phyloP scores from a whole-genome alignment of 768 basidiomycete species.

The Boletellus emodensis region DNA sequence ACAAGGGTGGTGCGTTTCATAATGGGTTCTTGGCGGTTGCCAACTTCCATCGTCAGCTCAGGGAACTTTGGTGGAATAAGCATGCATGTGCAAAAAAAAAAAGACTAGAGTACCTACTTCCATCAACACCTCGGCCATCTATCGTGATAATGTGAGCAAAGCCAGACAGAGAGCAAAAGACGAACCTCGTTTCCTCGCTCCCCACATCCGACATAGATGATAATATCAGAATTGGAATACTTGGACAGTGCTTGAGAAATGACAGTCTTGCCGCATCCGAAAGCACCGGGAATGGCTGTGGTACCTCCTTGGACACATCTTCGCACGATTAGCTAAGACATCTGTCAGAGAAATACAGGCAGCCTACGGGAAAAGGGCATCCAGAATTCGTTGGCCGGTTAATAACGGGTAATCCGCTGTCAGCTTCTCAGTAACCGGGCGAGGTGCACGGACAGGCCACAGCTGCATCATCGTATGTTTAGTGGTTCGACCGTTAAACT shows the following conservation, averaged over 20 bases:
- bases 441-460: conserved; percentile 98
- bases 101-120: conserved; percentile 50
- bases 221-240: conserved; percentile 98
- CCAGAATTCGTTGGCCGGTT: conserved; percentile 95
- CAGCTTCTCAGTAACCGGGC: conserved; percentile 93
- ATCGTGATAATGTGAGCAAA: conserved; percentile 8
- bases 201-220: conserved; percentile 98
- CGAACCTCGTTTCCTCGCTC: conserved; percentile 94
- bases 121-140: conserved; percentile 99
- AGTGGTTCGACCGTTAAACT: conserved; percentile 92
- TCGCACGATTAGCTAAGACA: conserved; percentile 3
- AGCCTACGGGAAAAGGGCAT: conserved; percentile 91
- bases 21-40: conserved; percentile 94
- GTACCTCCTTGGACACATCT: conserved; percentile 97
- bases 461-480: conserved; percentile 96
- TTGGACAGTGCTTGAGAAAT: conserved; percentile 98
- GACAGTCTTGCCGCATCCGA: conserved; percentile 98
- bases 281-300: conserved; percentile 97
- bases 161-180: conserved; percentile 33
- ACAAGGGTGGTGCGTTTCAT: conserved; percentile 99
- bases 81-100: conserved; percentile 4
- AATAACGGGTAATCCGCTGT: conserved; percentile 88
- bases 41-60: conserved; percentile 86
- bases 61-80: conserved; percentile 57
- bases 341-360: neutral